Evolutionary conservation across 257 asterid species (phyloP).

Genomic region (Jasminum sambac): DNA sequence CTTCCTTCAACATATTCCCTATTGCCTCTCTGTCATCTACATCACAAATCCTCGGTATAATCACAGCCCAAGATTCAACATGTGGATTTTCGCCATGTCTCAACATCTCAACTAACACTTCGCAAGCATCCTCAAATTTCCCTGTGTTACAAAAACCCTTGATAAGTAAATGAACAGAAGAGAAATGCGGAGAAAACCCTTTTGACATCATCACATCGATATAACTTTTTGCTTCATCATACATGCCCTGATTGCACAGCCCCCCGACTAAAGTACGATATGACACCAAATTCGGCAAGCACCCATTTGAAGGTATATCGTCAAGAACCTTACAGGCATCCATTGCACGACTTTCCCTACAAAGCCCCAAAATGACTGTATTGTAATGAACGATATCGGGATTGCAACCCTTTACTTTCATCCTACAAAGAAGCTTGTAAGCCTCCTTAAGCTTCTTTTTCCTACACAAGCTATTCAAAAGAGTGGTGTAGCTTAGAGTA

Average conservation of each 20-base stretch:
- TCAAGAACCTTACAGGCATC: constrained; percentile 89
- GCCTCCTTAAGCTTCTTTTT: constrained; percentile 90
- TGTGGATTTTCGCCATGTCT: constrained; percentile 54
- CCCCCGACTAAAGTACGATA: constrained; percentile 74
- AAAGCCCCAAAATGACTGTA: constrained; percentile 74
- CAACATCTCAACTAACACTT: constrained; percentile 52
- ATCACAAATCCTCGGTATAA: constrained; percentile 59
- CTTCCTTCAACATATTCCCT: constrained; percentile 38
- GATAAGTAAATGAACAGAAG: constrained; percentile 52
- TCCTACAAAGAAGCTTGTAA: constrained; percentile 86
- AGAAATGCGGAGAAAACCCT: constrained; percentile 69
- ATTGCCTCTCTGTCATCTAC: constrained; percentile 38
- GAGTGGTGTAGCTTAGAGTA: constrained; percentile 68
- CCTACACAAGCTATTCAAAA: constrained; percentile 82
- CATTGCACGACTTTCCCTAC: constrained; percentile 70
- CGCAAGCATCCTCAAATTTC: constrained; percentile 69
- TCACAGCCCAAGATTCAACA: constrained; percentile 64
- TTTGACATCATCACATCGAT: constrained; percentile 51
- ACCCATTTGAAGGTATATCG: constrained; percentile 76
- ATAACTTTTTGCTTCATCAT: constrained; percentile 65
- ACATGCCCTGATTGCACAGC: constrained; percentile 72
- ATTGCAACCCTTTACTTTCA: constrained; percentile 87
- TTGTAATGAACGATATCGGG: constrained; percentile 89
- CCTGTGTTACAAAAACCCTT: constrained; percentile 71
- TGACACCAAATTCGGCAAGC: constrained; percentile 76